Conservation (phyloP, 176 grass and related monocot genomes). For the Musa schizocarpa region DNA sequence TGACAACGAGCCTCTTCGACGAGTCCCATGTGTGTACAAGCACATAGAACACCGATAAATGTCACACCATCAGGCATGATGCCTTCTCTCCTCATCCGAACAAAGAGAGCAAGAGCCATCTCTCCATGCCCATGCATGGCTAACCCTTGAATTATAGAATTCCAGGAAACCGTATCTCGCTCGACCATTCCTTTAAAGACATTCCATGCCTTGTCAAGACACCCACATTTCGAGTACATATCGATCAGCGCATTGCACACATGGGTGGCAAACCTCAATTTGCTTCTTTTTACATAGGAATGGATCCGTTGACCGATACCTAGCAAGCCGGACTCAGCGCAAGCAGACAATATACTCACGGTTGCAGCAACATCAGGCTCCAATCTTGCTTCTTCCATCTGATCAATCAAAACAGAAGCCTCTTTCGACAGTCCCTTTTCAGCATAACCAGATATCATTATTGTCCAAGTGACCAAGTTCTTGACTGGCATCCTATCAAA, state of each 20-base stretch:
- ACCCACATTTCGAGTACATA: conserved; percentile 76
- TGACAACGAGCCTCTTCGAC: conserved; percentile 35
- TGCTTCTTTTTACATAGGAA: conserved; percentile 31
- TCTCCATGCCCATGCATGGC: conserved; percentile 64
- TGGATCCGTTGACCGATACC: conserved; percentile 65
- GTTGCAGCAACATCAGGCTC: conserved; percentile 40
- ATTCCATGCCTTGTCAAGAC: conserved; percentile 40
- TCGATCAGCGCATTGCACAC: conserved; percentile 72
- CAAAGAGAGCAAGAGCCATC: conserved; percentile 44
- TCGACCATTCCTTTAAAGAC: conserved; percentile 53
- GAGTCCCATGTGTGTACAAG: conserved; percentile 57
- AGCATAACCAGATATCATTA: conserved; percentile 57
- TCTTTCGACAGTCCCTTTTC: conserved; percentile 44
- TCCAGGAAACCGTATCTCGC: conserved; percentile 64
- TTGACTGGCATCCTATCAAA: conserved; percentile 67
- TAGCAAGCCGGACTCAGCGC: conserved; percentile 56
- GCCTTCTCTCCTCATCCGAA: conserved; percentile 52
- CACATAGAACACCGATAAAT: conserved; percentile 51
- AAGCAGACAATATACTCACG: conserved; percentile 69
- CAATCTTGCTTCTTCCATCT: conserved; percentile 42
- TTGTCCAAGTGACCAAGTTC: conserved; percentile 69
- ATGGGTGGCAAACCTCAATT: conserved; percentile 26
- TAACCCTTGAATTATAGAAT: conserved; percentile 66
- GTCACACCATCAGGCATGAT: conserved; percentile 53
- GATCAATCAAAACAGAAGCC: conserved; percentile 41